phyloP scores from a whole-genome alignment of 164 flowering plant species.

The Buxus sempervirens region DNA sequence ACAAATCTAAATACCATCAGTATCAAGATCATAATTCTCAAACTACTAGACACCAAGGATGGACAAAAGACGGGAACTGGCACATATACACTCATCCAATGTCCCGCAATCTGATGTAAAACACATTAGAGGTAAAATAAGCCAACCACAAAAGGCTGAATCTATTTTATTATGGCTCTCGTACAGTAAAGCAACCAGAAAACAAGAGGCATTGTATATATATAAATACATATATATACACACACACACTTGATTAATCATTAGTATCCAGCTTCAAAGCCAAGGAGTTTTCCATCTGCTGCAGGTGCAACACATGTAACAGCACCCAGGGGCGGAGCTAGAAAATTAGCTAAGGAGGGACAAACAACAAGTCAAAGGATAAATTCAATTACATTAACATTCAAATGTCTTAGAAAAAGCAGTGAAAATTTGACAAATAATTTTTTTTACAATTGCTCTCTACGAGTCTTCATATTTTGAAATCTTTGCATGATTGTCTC shows the following conservation, averaged over 20 bases:
- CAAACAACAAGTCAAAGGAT: too few species aligned
- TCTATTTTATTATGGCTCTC: not conserved
- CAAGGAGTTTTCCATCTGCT: not conserved
- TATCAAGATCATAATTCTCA: not conserved
- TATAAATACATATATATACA: too few species aligned
- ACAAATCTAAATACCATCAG: not conserved
- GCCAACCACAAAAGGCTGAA: not conserved
- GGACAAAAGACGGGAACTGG: not conserved
- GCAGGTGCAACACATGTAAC: not conserved
- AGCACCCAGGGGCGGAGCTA: too few species aligned
- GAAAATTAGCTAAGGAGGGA: too few species aligned
- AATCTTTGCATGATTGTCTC: too few species aligned
- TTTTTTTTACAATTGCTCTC: too few species aligned
- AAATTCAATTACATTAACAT: too few species aligned
- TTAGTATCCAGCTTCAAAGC: not conserved
- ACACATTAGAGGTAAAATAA: not conserved
- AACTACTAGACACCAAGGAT: constrained; percentile 1
- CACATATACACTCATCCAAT: not conserved
- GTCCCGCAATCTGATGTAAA: not conserved
- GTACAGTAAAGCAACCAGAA: not conserved
- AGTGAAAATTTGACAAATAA: too few species aligned
- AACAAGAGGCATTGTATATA: too few species aligned
- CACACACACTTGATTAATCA: too few species aligned
- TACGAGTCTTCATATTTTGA: too few species aligned
- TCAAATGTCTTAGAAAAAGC: too few species aligned